Base-by-base conservation (phyloP, 441 rosid genomes). In the Cnidoscolus chayamansa region DNA sequence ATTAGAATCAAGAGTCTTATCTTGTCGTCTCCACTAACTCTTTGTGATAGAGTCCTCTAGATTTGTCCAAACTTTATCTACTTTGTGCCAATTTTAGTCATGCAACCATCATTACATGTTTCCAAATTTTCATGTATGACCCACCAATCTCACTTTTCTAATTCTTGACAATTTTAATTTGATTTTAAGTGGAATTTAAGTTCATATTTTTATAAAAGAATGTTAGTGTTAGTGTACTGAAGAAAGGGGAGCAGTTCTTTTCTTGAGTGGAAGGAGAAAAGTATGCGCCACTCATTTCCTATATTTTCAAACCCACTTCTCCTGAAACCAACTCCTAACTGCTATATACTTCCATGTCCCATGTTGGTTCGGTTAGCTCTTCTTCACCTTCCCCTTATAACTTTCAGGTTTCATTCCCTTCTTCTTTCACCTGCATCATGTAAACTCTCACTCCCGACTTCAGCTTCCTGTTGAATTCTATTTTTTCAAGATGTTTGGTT, bases 291-390 rank as follows among this genome's bases (percentile, higher is more conserved):
- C 72, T 73, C 43, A 32, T 69, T 59, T 61, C 63, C 49, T 1
- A n/a, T 1, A 31, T 81, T 77, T 70, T 81, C 90, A 76, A 79
- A 80, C 89, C 89, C 86, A 86, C 92, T 82, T 53, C 74, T 61
- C 81, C 84, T 76, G 68, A 70, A 72, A 70, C 35, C 63, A 25
- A 66, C 72, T 50, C 74, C 79, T 77, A 70, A 82, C 82, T 65
- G 77, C 65, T 66, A 31, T 57, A 53, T 15, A 17, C 64, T 35
- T 25, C 59, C 59, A 50, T 50, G 43, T 68, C 11, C 62, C 45
- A 11, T 35, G 19, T 70, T 43, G 75, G 10, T 72, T 63, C 69
- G 56, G 37, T 56, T 54, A 63, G 30, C 47, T 65, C n/a, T 40
- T 40, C 63, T 55, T 5, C 58, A 30, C 20, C 37, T 17, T 12